Conservation (phyloP, 2,329 filamentous ascomycete species). For the Colletotrichum magnum region DNA sequence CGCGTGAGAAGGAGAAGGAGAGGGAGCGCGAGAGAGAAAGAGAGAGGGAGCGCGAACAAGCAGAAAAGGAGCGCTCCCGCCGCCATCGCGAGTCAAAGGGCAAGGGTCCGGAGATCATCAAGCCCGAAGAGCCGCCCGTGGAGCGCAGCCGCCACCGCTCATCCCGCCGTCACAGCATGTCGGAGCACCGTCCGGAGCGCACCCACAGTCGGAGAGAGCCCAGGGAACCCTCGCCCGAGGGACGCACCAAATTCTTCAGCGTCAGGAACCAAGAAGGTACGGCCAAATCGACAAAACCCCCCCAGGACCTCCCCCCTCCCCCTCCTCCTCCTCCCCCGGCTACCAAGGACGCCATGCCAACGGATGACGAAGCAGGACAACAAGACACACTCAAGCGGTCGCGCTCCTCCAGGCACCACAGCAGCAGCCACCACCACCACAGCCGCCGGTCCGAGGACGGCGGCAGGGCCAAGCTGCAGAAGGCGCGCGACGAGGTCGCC, state of each 20-base stretch:
- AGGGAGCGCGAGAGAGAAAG: slow-evolving; percentile 14
- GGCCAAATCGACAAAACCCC: slow-evolving; percentile 42
- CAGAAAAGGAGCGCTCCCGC: slow-evolving; percentile 34
- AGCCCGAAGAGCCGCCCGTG: slow-evolving; percentile 25
- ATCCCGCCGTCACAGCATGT: slow-evolving; percentile 59
- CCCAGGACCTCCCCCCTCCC: slow-evolving; percentile 39
- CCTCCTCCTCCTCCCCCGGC: slow-evolving; percentile 2
- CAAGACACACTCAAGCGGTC: slow-evolving; percentile 49
- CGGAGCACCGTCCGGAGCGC: slow-evolving; percentile 47
- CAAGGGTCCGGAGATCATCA: slow-evolving; percentile 47
- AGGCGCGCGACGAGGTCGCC: slow-evolving; percentile 44
- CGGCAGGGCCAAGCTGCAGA: slow-evolving; percentile 44
- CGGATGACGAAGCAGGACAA: slow-evolving; percentile 42
- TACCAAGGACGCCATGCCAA: slow-evolving; percentile 40
- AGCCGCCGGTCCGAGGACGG: slow-evolving; percentile 49
- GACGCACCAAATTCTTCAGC: slow-evolving; percentile 58
- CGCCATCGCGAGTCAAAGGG: slow-evolving; percentile 47
- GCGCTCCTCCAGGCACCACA: slow-evolving; percentile 46
- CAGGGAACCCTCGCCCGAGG: slow-evolving; percentile 42
- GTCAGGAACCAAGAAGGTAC: slow-evolving; percentile 56
- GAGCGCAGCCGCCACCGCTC: slow-evolving; percentile 52
- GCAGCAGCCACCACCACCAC: slow-evolving; percentile 45
- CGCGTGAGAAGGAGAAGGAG: slow-evolving; percentile 44
- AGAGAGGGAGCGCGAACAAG: slow-evolving; percentile 14
- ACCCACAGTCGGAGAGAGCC: slow-evolving; percentile 46